Evolutionary conservation across 176 grass and related monocot genomes (phyloP).

Genomic region (Lolium multiflorum): DNA sequence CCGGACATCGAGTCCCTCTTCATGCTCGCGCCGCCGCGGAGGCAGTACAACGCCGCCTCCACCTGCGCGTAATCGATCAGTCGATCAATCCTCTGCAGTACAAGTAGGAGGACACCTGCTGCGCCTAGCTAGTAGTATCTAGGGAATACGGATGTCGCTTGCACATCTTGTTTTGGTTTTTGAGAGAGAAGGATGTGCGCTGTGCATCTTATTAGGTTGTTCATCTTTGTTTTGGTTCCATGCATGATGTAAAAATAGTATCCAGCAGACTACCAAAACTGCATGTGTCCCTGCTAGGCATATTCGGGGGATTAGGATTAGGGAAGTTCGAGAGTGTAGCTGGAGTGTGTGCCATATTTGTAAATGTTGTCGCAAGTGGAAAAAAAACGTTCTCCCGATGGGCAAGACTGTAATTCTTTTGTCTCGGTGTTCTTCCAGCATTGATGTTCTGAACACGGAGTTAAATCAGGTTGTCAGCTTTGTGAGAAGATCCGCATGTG

Average conservation of each 20-base stretch:
- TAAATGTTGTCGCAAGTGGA: slow-evolving; percentile 20
- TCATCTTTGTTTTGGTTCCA: not conserved
- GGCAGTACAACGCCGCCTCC: slow-evolving; percentile 39
- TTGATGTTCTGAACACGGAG: no score
- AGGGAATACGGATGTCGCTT: not conserved
- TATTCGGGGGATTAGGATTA: not conserved
- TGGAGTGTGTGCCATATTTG: not conserved
- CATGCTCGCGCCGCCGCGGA: slow-evolving; percentile 47
- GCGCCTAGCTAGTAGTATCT: not conserved
- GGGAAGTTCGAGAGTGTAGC: not conserved
- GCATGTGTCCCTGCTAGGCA: not conserved
- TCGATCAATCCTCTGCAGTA: not conserved
- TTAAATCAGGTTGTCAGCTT: no score
- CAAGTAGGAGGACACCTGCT: not conserved
- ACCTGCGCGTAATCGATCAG: slow-evolving; percentile 21
- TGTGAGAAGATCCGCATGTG: no score
- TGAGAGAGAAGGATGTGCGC: slow-evolving; percentile 19
- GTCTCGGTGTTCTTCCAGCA: no score
- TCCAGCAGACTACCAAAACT: not conserved
- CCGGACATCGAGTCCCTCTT: slow-evolving; percentile 86
- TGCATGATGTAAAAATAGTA: not conserved
- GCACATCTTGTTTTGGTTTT: slow-evolving; percentile 26
- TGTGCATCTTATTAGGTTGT: not conserved
- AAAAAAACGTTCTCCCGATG: not conserved
- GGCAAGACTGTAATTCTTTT: no score